Base-by-base conservation (phyloP, 805 yeast species). In the Yarrowia porcina region DNA sequence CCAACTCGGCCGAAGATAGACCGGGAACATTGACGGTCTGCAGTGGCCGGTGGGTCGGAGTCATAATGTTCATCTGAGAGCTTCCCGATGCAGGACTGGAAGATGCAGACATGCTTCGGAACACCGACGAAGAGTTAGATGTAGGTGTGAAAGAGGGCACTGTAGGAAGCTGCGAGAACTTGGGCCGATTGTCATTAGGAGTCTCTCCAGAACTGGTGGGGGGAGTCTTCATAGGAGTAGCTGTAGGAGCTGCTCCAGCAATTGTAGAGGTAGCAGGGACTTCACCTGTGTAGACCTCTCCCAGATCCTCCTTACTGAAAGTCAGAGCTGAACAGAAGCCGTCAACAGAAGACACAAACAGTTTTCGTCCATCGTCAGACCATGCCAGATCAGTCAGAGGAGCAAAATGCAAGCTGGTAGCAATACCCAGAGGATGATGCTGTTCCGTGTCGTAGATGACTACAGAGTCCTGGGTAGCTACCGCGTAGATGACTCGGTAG, bases 381-480 rank as follows among this genome's bases (percentile, higher is more conserved):
- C 99, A 94, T 9, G 87, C 75, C 52, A 93, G 70, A 72, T 94
- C 99, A 0, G 99, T 92, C 33, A 94, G 80, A 0, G 94, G 84
- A 2, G 96, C 86, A 70, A 92, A 92, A 71, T 94, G 99, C 57
- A 94, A 77, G 69, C 90, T 90, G 0, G 89, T 81, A 2, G 87
- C 87, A 13, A 83, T 76, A 5, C 92, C 94, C 21, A 94, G 69
- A 2, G 97, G 96, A 63, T 79, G 73, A 25, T 78, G 69, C 32
- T 80, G 78, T 66, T 86, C 88, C 0, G 98, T 93, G 67, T 90
- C 96, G 74, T 89, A 94, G 1, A 94, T 75, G 9, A 87, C 70
- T 12, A 94, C 87, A 13, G 92, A 82, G 71, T 90, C 97, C 64
- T 89, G 91, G 0, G 97, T 92, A 0, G 97, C 98, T 18, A 94